These are phyloP conservation scores for Debaryomyces maramus DNA, from an alignment of 805 yeast species.

Conservation along the genomic window DNA sequence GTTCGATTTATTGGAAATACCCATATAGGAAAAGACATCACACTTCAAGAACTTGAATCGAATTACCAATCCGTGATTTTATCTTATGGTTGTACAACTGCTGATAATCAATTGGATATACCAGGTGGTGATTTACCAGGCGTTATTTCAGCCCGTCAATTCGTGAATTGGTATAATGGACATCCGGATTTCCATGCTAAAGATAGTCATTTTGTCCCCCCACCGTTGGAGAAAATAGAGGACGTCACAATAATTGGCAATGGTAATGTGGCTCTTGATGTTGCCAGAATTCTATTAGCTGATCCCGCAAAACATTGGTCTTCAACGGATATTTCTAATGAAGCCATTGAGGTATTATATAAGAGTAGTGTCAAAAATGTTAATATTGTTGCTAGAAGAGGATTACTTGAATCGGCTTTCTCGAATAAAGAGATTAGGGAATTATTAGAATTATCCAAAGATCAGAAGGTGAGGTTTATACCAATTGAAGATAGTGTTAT, in stretches of 20 bases:
- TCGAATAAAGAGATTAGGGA: slow-evolving; percentile 92
- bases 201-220: slow-evolving; percentile 32
- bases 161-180: slow-evolving; percentile 97
- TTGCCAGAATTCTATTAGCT: slow-evolving; percentile 75
- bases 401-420: slow-evolving; percentile 81
- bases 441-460: slow-evolving; percentile 56
- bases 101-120: slow-evolving; percentile 53
- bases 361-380: slow-evolving; percentile 61
- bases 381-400: slow-evolving; percentile 81
- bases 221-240: slow-evolving; percentile 60
- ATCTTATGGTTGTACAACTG: slow-evolving; percentile 77
- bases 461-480: slow-evolving; percentile 46
- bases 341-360: slow-evolving; percentile 56
- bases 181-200: slow-evolving; percentile 59
- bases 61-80: slow-evolving; percentile 73
- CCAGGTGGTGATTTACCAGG: slow-evolving; percentile 64
- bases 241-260: slow-evolving; percentile 87
- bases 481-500: slow-evolving; percentile 36
- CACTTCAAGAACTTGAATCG: slow-evolving; percentile 47
- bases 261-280: slow-evolving; percentile 94
- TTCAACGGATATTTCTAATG: slow-evolving; percentile 68
- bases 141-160: slow-evolving; percentile 76
- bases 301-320: slow-evolving; percentile 55
- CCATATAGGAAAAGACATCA: slow-evolving; percentile 61
- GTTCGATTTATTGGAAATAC: slow-evolving; percentile 69